These are phyloP conservation scores for Hirsutella rhossiliensis DNA, from an alignment of 2,329 filamentous ascomycete species.

Conservation along the genomic window DNA sequence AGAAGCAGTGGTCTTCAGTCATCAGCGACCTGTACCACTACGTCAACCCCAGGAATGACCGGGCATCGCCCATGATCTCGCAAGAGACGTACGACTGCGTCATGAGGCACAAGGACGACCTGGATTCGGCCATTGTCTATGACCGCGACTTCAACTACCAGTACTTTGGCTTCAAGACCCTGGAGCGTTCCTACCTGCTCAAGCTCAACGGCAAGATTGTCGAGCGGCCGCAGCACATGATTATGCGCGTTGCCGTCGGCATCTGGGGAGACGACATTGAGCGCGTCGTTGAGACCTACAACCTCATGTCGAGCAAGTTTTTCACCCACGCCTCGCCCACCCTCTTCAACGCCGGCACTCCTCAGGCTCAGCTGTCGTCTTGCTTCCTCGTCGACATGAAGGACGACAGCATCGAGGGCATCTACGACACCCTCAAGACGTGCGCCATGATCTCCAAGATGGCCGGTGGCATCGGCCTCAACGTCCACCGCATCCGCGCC, in stretches of 20 bases:
- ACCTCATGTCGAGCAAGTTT: constrained; percentile 96
- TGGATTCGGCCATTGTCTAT: constrained; percentile 98
- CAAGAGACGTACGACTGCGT: constrained; percentile 82
- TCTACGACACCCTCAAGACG: constrained; percentile 98
- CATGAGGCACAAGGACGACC: constrained; percentile 91
- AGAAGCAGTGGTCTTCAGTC: constrained; percentile 98
- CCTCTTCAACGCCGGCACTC: constrained; percentile 95
- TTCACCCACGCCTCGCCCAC: constrained; percentile 98
- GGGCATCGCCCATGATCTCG: constrained; percentile 86
- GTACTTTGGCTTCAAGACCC: constrained; percentile 99
- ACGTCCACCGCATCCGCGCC: constrained; percentile 91
- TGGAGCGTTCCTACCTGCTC: constrained; percentile 94
- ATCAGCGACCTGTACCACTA: constrained; percentile 91
- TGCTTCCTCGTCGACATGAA: constrained; percentile 99
- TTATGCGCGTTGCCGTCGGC: constrained; percentile 96
- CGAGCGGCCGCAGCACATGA: constrained; percentile 97
- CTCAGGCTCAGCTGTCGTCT: constrained; percentile 86
- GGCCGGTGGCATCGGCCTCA: constrained; percentile 93
- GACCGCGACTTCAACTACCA: constrained; percentile 99
- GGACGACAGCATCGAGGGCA: constrained; percentile 97
- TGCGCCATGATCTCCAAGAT: constrained; percentile 99
- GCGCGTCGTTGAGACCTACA: constrained; percentile 92
- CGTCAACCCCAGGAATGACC: constrained; percentile 84
- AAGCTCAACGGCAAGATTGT: constrained; percentile 93
- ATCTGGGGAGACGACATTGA: constrained; percentile 95